Conservation (phyloP, 2,329 filamentous ascomycete genomes). For the Penicillium corylophilum region DNA sequence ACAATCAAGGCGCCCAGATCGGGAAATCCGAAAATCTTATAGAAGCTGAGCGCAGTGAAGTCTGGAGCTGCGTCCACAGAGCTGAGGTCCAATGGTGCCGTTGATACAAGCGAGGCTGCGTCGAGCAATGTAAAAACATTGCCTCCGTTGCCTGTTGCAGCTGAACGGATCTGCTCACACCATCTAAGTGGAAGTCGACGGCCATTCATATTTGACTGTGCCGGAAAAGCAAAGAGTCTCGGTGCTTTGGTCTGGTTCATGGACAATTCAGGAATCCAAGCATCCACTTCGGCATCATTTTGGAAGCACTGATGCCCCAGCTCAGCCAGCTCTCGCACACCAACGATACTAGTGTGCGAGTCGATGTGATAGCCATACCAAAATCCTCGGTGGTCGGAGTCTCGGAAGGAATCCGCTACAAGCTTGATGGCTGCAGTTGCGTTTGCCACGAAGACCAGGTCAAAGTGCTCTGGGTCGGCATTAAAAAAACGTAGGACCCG, state of each 20-base stretch:
- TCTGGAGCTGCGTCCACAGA: slow-evolving; percentile 66
- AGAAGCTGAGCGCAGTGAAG: slow-evolving; percentile 83
- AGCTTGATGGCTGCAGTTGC: slow-evolving; percentile 89
- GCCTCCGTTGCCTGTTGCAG: slow-evolving; percentile 23
- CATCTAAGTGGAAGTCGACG: slow-evolving; percentile 70
- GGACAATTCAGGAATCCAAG: slow-evolving; percentile 57
- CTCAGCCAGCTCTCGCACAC: slow-evolving; percentile 69
- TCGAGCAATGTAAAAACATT: slow-evolving; percentile 72
- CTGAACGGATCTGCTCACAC: slow-evolving; percentile 53
- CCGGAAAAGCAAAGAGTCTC: slow-evolving; percentile 74
- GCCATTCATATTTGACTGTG: slow-evolving; percentile 92
- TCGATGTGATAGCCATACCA: slow-evolving; percentile 80
- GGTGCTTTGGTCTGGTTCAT: slow-evolving; percentile 19
- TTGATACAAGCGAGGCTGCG: slow-evolving; percentile 77
- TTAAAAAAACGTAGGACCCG: slow-evolving; percentile 73
- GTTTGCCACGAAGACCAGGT: slow-evolving; percentile 88
- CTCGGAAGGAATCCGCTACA: slow-evolving; percentile 73
- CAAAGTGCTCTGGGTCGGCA: slow-evolving; percentile 77
- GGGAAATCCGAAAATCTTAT: slow-evolving; percentile 98
- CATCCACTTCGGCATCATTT: slow-evolving; percentile 60
- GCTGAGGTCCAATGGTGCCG: slow-evolving; percentile 70
- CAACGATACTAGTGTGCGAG: slow-evolving; percentile 83
- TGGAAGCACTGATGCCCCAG: slow-evolving; percentile 63
- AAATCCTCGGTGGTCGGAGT: slow-evolving; percentile 65
- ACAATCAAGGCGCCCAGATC: slow-evolving; percentile 85